Conservation (phyloP, 768 basidiomycete genomes). For the Clitopilus passeckerianus region DNA sequence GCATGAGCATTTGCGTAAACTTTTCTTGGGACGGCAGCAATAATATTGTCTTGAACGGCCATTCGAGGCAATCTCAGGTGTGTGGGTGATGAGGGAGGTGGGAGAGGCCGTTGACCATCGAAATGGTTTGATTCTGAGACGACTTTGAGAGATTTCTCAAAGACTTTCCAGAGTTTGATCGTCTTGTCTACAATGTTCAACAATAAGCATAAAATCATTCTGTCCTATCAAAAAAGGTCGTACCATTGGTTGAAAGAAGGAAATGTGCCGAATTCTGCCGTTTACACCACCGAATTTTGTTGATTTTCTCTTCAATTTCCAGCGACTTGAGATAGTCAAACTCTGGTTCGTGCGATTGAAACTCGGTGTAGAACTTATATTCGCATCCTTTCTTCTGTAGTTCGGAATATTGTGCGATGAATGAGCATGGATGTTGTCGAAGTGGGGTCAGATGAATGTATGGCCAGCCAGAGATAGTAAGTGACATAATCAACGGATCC, state of each 20-base stretch:
- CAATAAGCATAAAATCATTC: background rate
- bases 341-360: conserved; percentile 99
- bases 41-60: conserved; percentile 94
- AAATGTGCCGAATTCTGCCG: conserved; percentile 98
- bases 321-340: conserved; percentile 99
- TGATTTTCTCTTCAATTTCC: conserved; percentile 99
- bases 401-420: conserved; percentile 12
- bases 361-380: conserved; percentile 99
- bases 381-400: conserved; percentile 98
- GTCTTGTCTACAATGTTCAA: conserved; percentile 79
- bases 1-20: conserved; percentile 99
- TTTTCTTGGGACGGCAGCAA: conserved; percentile 97
- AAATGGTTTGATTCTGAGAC: conserved; percentile 95
- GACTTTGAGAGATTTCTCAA: conserved; percentile 93
- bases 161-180: conserved; percentile 99
- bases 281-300: conserved; percentile 99
- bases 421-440: conserved; percentile 12
- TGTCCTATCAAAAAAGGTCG: background rate
- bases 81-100: conserved; percentile 50
- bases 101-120: conserved; percentile 68
- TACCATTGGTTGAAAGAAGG: conserved; percentile 94
- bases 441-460: conserved; percentile 6
- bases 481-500: conserved; percentile 17
- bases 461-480: conserved; percentile 11
- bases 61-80: conserved; percentile 87